These are phyloP conservation scores for Microbotryum intermedium DNA, from an alignment of 1,284 basidiomycete species.

Conservation along the genomic window DNA sequence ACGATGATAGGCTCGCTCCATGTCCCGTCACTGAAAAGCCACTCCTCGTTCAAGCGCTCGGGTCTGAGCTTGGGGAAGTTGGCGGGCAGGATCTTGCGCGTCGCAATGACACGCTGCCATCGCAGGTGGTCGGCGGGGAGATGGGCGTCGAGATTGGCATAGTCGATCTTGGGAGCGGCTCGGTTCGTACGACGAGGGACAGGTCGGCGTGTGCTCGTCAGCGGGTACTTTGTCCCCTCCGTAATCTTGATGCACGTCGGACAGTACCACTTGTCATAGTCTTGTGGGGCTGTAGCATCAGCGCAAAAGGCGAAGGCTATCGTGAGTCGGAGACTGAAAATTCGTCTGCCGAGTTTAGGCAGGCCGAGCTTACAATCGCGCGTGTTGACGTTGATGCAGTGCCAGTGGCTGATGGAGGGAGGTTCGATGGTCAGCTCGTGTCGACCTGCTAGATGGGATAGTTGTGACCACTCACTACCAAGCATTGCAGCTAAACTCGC, in stretches of 20 bases:
- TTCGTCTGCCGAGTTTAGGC: neutral
- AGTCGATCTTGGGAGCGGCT: constrained; percentile 47
- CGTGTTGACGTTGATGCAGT: constrained; percentile 5
- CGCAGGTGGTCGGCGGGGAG: constrained; percentile 50
- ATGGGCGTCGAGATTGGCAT: constrained; percentile 55
- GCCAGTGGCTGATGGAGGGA: constrained; percentile 14
- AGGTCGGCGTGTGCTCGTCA: constrained; percentile 5
- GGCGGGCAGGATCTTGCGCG: constrained; percentile 50
- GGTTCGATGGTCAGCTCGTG: neutral
- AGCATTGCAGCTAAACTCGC: neutral
- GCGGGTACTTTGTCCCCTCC: neutral
- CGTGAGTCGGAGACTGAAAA: neutral
- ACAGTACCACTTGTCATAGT: constrained; percentile 25
- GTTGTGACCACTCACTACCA: constrained; percentile 9
- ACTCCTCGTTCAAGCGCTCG: constrained; percentile 55
- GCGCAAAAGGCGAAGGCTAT: neutral
- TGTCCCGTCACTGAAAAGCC: constrained; percentile 60
- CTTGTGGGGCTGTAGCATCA: constrained; percentile 2
- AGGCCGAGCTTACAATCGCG: constrained; percentile 4
- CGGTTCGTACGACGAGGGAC: constrained; percentile 16
- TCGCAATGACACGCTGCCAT: constrained; percentile 59
- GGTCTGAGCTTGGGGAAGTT: constrained; percentile 59
- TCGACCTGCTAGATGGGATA: neutral
- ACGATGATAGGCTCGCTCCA: constrained; percentile 69
- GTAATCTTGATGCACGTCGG: constrained; percentile 5